Evolutionary conservation across 306 rosid genomes (phyloP).

Genomic region (Medicago truncatula): MtrunA17r5.0-ANR NC_053042.1:56514001-56514500

Average conservation of each 20-base stretch:
- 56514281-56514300: constrained; percentile 67
- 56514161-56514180: constrained; percentile 70
- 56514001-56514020: constrained; percentile 62
- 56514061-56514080: constrained; percentile 66
- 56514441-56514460: constrained; percentile 80
- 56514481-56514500: constrained; percentile 64
- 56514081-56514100: constrained; percentile 79
- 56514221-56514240: constrained; percentile 57
- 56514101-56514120: constrained; percentile 69
- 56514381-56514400: constrained; percentile 56
- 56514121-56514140: constrained; percentile 70
- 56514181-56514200: constrained; percentile 67
- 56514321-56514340: constrained; percentile 76
- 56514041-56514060: constrained; percentile 59
- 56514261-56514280: constrained; percentile 62
- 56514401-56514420: constrained; percentile 57
- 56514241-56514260: constrained; percentile 43
- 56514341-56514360: constrained; percentile 60
- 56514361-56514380: constrained; percentile 52
- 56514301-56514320: constrained; percentile 60
- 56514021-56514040: constrained; percentile 52
- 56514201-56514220: constrained; percentile 71
- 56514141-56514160: constrained; percentile 69
- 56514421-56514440: constrained; percentile 65
- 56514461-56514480: constrained; percentile 50